These are phyloP conservation scores for Ophiosphaerella narmari DNA, from an alignment of 2,329 filamentous ascomycete genomes.

Conservation along the genomic window DNA sequence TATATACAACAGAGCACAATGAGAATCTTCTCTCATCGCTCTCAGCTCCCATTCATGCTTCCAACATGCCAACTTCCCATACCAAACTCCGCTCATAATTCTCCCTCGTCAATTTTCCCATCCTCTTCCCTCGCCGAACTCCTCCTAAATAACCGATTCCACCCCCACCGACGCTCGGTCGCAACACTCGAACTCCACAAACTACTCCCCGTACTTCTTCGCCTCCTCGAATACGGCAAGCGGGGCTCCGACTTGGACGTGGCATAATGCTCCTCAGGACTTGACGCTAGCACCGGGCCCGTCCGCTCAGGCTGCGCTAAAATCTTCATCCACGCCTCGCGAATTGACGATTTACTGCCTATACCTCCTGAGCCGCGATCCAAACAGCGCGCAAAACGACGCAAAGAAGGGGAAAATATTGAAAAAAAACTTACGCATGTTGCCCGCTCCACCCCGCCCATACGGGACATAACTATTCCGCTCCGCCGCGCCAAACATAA, in stretches of 20 bases:
- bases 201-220: constrained; percentile 3
- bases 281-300: constrained; percentile 3
- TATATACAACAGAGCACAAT: too few relatives aligned
- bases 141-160: not conserved
- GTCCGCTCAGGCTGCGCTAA: not conserved
- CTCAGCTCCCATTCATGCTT: too few relatives aligned
- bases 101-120: too few relatives aligned
- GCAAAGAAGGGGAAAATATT: not conserved
- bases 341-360: constrained; percentile 17
- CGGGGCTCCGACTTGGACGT: constrained; percentile 4
- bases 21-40: too few relatives aligned
- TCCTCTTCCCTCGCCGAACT: too few relatives aligned
- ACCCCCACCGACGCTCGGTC: not conserved
- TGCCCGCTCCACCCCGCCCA: constrained; percentile 17
- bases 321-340: constrained; percentile 11
- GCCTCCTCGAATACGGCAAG: not conserved
- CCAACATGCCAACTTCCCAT: too few relatives aligned
- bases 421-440: constrained; percentile 10
- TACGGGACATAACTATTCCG: constrained; percentile 11
- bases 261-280: constrained; percentile 10
- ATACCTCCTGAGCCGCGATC: not conserved
- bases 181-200: constrained; percentile 2
- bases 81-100: too few relatives aligned
- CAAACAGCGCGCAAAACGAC: not conserved
- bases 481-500: not conserved